phyloP scores from a whole-genome alignment of 2,329 filamentous ascomycete species.

The Fusarium piperis region DNA sequence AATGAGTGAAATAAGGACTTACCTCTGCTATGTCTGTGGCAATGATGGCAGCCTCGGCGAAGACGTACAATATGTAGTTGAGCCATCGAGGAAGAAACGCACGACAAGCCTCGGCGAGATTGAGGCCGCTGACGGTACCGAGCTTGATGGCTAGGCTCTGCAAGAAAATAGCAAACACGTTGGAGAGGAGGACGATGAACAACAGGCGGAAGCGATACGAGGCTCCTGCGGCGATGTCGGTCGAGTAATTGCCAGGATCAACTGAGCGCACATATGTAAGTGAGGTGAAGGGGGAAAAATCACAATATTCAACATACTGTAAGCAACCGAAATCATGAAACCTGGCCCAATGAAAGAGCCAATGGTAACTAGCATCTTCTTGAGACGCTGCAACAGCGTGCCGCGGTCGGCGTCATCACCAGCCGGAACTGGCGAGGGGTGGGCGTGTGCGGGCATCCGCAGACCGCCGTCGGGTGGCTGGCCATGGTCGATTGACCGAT shows the following conservation, averaged over 20 bases:
- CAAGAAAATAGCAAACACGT: conserved; percentile 76
- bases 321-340: conserved; percentile 70
- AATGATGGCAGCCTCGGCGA: conserved; percentile 75
- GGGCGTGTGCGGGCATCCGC: neutral
- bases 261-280: conserved; percentile 47
- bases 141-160: conserved; percentile 76
- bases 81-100: conserved; percentile 73
- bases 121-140: conserved; percentile 74
- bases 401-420: neutral
- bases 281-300: neutral
- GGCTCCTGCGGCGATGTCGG: conserved; percentile 74
- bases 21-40: conserved; percentile 75
- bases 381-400: neutral
- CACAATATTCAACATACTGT: conserved; percentile 54
- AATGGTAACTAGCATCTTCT: neutral
- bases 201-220: conserved; percentile 72
- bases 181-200: conserved; percentile 75
- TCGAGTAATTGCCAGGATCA: conserved; percentile 75
- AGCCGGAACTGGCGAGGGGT: neutral
- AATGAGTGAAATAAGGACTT: neutral
- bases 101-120: conserved; percentile 73
- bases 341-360: conserved; percentile 69
- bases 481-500: neutral
- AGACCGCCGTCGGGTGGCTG: neutral
- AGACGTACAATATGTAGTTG: conserved; percentile 67